Conservation (phyloP, 306 rosid genomes). For the Cucumis cinereus region DNA sequence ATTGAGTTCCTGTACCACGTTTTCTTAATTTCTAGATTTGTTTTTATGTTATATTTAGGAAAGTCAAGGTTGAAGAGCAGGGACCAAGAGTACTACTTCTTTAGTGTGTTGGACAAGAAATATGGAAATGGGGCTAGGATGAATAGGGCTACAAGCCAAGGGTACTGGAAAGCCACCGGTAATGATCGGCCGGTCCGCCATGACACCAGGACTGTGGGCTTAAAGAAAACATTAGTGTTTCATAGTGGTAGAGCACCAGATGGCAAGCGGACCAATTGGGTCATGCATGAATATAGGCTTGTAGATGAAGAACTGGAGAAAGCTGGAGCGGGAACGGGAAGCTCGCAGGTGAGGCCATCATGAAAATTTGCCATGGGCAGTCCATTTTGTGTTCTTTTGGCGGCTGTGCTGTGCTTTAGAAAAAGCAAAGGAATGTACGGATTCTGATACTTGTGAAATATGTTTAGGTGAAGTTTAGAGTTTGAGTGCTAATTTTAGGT, state of each 20-base stretch:
- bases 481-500: not conserved
- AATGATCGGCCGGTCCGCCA: constrained; percentile 80
- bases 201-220: constrained; percentile 45
- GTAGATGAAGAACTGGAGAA: constrained; percentile 63
- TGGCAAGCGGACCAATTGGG: constrained; percentile 97
- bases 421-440: constrained; percentile 5
- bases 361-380: constrained; percentile 7
- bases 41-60: constrained; percentile 25
- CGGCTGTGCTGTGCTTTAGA: constrained; percentile 7
- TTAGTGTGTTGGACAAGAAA: constrained; percentile 92
- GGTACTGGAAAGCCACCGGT: constrained; percentile 99
- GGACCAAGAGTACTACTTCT: constrained; percentile 97
- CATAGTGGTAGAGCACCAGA: constrained; percentile 96
- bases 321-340: constrained; percentile 44
- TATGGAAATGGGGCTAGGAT: constrained; percentile 98
- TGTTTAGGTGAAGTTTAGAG: not conserved
- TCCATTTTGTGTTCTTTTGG: constrained; percentile 8
- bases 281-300: constrained; percentile 97
- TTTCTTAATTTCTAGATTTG: not conserved
- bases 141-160: constrained; percentile 85
- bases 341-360: constrained; percentile 63
- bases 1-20: not conserved
- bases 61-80: constrained; percentile 96
- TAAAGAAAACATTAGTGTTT: constrained; percentile 92
- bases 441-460: constrained; percentile 7